phyloP scores from a whole-genome alignment of 23 red algal genomes.

The Porphyridium purpureum region DNA sequence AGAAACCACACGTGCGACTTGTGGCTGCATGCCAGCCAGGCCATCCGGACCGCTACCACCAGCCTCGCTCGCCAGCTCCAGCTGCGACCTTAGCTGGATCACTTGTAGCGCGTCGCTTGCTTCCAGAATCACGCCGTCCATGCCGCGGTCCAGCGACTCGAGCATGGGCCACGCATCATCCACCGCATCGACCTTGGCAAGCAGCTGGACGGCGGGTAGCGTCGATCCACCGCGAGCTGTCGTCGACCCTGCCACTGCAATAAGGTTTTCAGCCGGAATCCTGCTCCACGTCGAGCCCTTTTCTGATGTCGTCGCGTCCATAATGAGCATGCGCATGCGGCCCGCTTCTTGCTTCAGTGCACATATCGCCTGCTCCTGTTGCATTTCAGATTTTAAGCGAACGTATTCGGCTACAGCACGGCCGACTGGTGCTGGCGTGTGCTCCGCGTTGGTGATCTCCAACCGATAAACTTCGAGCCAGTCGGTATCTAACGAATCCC shows the following conservation, averaged over 20 bases:
- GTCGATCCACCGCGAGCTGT: conserved; percentile 8
- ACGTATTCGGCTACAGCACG: too few relatives aligned
- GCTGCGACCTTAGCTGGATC: neutral
- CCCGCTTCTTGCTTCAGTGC: too few relatives aligned
- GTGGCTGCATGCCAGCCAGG: neutral
- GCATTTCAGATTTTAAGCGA: too few relatives aligned
- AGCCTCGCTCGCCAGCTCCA: conserved; percentile 5
- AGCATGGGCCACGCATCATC: conserved; percentile 49
- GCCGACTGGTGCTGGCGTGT: too few relatives aligned
- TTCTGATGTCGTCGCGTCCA: too few relatives aligned
- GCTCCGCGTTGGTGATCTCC: too few relatives aligned
- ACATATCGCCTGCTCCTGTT: too few relatives aligned
- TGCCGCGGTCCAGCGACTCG: conserved; percentile 32
- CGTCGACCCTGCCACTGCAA: neutral
- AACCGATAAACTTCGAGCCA: too few relatives aligned
- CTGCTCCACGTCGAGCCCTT: too few relatives aligned
- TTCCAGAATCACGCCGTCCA: conserved; percentile 16
- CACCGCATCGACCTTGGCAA: conserved; percentile 11
- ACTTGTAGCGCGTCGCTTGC: neutral
- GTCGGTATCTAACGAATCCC: too few relatives aligned
- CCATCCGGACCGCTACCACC: neutral
- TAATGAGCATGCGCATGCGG: too few relatives aligned
- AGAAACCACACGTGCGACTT: conserved; percentile 8
- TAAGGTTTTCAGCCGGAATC: neutral
- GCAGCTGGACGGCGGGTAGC: conserved; percentile 8